Evolutionary conservation across 2,329 filamentous ascomycete species (phyloP), one percentile per base, ranked within the genome.

Genomic region (Hypoxylon sp.): DNA sequence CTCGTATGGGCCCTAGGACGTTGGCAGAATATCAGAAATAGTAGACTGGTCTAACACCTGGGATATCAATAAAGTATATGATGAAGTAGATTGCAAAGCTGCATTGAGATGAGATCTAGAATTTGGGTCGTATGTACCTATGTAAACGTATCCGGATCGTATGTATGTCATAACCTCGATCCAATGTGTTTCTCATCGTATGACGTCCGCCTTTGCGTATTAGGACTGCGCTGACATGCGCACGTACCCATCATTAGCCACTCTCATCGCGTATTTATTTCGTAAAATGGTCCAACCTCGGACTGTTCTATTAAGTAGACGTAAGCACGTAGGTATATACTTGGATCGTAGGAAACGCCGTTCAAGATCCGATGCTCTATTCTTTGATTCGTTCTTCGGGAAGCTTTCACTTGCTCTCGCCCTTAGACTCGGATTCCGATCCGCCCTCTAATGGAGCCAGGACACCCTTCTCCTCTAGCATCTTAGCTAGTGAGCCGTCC

Each of bases 381-480:
- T 13, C 40, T 42, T 44, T n/a, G 10, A 20, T 2, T 27, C 46
- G 11, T 31, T 64, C 27, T 44, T 68, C 64, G 67, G 42, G 50
- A 40, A 46, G 17, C 30, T 49, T 33, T 72, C 78, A 76, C 72
- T 81, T 79, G 75, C 82, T 77, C 69, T 73, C 79, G 67, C 71
- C 76, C 54, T 76, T 75, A n/a, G 72, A 74, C 61, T 81, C 79
- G n/a, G 72, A 74, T 63, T 81, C 79, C n/a, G 69, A 70, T 25
- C 64, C 77, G 55, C 54, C 58, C 14, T 90, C 89, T 67, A 90
- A 86, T 1, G 86, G 82, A 14, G 91, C 89, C 62, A 99, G 82
- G n/a, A 98, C 93, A 69, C 90, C 89, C 86, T 97, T 97, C 82
- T 97, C 92, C 79, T 97, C 93, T 55, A 99, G 85, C 79, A 98